phyloP scores from a whole-genome alignment of 148 eudicot genomes.

The Gaultheria prostrata region DNA sequence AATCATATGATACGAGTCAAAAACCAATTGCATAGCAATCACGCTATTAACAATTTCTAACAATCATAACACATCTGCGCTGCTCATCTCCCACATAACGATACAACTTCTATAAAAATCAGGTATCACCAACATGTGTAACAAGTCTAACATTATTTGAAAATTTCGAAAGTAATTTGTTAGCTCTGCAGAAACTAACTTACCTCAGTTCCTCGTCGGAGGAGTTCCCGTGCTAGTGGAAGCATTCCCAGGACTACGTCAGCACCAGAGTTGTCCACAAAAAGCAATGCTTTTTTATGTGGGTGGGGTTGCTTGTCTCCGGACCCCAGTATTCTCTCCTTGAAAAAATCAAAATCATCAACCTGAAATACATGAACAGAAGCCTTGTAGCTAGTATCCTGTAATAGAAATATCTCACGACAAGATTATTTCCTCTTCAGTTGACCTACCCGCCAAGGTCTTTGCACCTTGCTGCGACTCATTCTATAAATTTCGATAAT shows the following conservation, averaged over 20 bases:
- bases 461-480: conserved; percentile 97
- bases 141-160: neutral
- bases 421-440: neutral
- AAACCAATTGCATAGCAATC: neutral
- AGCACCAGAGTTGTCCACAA: conserved; percentile 96
- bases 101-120: neutral
- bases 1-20: neutral
- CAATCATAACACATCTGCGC: conserved; percentile 7
- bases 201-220: conserved; percentile 95
- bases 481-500: conserved; percentile 95
- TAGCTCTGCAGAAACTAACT: neutral
- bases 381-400: neutral
- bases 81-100: neutral
- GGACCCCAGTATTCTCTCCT: conserved; percentile 76
- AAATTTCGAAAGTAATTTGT: conserved; percentile 3
- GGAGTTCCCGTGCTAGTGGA: conserved; percentile 94
- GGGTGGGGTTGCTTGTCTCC: conserved; percentile 48
- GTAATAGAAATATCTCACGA: neutral
- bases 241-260: conserved; percentile 93
- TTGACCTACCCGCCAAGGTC: conserved; percentile 86
- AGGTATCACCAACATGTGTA: neutral
- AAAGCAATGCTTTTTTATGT: conserved; percentile 85
- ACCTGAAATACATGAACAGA: conserved; percentile 50
- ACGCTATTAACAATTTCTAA: neutral
- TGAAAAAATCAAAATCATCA: conserved; percentile 86